Base-by-base conservation (phyloP, 352 stramenopile genomes). In the Pythium aristosporum region DNA sequence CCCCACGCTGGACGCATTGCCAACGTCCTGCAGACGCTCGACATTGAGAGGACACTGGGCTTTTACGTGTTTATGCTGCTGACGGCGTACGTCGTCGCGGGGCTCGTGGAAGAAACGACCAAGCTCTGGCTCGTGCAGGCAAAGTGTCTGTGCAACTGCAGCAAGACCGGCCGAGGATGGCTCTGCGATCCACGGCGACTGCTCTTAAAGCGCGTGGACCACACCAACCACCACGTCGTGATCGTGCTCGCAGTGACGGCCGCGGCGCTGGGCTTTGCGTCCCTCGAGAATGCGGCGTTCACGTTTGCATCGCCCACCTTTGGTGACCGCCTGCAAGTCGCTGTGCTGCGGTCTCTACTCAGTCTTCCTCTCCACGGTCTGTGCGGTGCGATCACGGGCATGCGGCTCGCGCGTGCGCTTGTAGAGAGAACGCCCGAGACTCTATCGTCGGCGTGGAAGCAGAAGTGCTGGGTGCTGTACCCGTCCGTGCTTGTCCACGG, bases 71-170 rank as follows among this genome's bases (percentile, higher is more conserved):
- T 88, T 50, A 44, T 91, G 11, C 50, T 91, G 21, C 62, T 63
- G 11, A 39, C 80, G 46, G 72, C 79, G 12, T 91, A 85, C 58
- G 60, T 86, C 12, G 74, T 92, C 30, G 80, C 85, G 0, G 79
- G 59, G 32, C 64, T 89, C 6, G 80, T 91, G 21, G 82, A 91
- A 52, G 85, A 91, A 57, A 74, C 67, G 23, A 49, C 87, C 51
- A 91, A 91, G 53, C 75, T 80, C 43, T 92, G 85, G 82, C 32
- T 91, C 48, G 79, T 91, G 3, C 79, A 89, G 18, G 71, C 78
- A 30, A 63, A 56, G 9, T 89, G 78, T 49, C 78, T 74, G 58
- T 79, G 72, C 53, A 61, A 56, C 16, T 69, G 64, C 37, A 59
- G 39, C 37, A 67, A 53, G 21, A 36, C 43, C 2, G 25, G 13